Evolutionary conservation across 768 basidiomycete genomes (phyloP), one percentile per base, ranked within the genome.

Genomic region (Tricholoma terreum): DNA sequence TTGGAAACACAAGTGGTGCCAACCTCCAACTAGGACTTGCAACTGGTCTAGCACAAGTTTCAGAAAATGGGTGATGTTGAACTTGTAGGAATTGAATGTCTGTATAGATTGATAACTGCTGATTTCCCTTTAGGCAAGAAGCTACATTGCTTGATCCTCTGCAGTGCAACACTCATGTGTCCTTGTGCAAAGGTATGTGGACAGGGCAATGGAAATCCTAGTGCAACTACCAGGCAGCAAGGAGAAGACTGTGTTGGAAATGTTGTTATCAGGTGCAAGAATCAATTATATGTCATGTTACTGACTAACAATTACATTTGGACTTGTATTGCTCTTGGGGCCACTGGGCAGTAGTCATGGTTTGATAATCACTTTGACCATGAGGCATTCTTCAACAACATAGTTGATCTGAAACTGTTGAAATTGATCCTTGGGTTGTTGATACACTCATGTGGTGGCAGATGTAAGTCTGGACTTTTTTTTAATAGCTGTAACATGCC

Each of bases 1-100:
- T 98, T 14, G 96, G 96, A 31, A 98, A 98, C 75, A 96, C 96
- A 0, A 86, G 87, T 0, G 90, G 90, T n/a, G 89, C 92, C 1
- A 92, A 94, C 69, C 78, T 94, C 12, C 83, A 86, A 54, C 74
- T 94, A 0, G 92, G 92, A 0, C 79, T 94, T 48, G 90, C 97
- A 4, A 99, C 96, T 0, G 95, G 95, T 98, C 54, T 79, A 82
- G 42, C 83, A 95, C 50, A 89, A 89, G 70, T 97, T 97, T 70
- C 78, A 85, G 43, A 72, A 81, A 22, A 77, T 82, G 33, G 95
- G 94, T 3, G 96, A 98, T 67, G 93, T 98, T 22, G 92, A 94
- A 61, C 71, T 80, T 70, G 94, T 92, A 69, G 56, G 80, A 34
- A 22, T 55, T 50, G 51, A 50, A 42, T 42, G 49, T 53, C 15